phyloP scores from a whole-genome alignment of 2,329 filamentous ascomycete genomes.

The Coniella vitis region DNA sequence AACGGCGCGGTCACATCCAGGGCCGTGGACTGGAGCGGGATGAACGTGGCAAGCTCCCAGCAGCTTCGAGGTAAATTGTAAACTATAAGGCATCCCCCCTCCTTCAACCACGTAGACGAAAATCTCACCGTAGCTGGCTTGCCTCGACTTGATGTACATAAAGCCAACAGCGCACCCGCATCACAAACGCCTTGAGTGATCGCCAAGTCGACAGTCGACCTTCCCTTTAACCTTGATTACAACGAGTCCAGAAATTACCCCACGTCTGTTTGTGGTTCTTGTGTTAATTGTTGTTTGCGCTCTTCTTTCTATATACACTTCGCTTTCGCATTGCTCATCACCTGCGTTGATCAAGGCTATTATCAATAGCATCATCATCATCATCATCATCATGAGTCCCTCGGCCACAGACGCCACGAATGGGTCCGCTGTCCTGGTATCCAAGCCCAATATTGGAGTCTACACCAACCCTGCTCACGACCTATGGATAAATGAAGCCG shows the following conservation, averaged over 20 bases:
- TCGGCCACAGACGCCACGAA: conserved; percentile 9
- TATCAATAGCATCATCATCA: no score
- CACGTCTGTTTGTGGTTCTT: not conserved
- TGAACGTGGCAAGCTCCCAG: not conserved
- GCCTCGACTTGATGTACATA: no score
- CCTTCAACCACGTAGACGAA: no score
- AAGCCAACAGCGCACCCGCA: not conserved
- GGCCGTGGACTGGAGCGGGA: not conserved
- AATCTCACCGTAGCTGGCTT: no score
- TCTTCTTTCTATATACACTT: not conserved
- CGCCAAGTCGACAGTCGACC: conserved; percentile 13
- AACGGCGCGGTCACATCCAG: not conserved
- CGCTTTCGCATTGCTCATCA: no score
- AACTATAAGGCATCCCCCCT: not conserved
- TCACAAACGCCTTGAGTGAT: not conserved
- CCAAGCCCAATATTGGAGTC: conserved; percentile 88
- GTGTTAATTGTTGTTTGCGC: not conserved
- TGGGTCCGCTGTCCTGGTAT: conserved; percentile 29
- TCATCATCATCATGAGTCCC: not conserved
- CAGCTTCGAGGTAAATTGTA: no score
- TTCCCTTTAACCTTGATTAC: conserved; percentile 7
- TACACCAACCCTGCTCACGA: conserved; percentile 93
- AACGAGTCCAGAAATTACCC: not conserved
- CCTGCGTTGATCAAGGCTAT: not conserved
- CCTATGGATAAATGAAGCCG: conserved; percentile 76